Percentiles rank a stretch among this genome's conserved stretches.
These are phyloP conservation scores for Eimeria acervulina DNA, from an alignment of 169 alveolate genomes.

Conservation along the genomic window DNA sequence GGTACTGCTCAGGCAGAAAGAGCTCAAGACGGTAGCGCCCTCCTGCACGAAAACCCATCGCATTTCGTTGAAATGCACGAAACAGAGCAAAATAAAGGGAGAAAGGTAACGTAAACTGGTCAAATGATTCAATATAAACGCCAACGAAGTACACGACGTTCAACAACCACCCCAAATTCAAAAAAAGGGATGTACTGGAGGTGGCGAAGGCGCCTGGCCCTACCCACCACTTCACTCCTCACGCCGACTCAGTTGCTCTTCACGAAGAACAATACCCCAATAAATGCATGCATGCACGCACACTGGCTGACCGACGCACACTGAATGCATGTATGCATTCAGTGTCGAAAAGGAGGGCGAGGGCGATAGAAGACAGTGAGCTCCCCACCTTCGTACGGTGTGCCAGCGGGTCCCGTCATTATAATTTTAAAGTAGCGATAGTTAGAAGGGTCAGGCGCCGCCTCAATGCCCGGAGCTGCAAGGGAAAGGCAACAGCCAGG, in stretches of 20 bases:
- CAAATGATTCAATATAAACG: too few species aligned
- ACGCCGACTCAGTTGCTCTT: too few species aligned
- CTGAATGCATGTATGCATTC: background rate
- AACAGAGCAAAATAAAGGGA: too few species aligned
- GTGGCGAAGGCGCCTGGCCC: too few species aligned
- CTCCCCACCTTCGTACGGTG: slow-evolving; percentile 97
- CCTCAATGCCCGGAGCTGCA: slow-evolving; percentile 97
- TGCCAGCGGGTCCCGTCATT: slow-evolving; percentile 98
- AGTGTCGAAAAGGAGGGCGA: background rate
- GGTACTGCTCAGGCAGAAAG: slow-evolving; percentile 98
- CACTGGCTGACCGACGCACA: background rate
- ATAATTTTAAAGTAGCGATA: slow-evolving; percentile 97
- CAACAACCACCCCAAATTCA: too few species aligned
- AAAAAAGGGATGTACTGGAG: too few species aligned
- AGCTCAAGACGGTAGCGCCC: slow-evolving; percentile 97
- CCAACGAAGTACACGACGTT: too few species aligned
- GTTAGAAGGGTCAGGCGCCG: slow-evolving; percentile 96
- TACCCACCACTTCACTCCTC: too few species aligned
- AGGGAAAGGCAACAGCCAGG: background rate
- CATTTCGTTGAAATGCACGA: background rate
- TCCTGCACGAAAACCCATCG: slow-evolving; percentile 79
- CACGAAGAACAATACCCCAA: too few species aligned
- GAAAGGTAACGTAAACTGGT: too few species aligned
- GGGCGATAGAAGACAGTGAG: background rate
- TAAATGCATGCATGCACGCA: too few species aligned